These are phyloP conservation scores for Suillus occidentalis DNA, from an alignment of 768 basidiomycete species.

Conservation along the genomic window DNA sequence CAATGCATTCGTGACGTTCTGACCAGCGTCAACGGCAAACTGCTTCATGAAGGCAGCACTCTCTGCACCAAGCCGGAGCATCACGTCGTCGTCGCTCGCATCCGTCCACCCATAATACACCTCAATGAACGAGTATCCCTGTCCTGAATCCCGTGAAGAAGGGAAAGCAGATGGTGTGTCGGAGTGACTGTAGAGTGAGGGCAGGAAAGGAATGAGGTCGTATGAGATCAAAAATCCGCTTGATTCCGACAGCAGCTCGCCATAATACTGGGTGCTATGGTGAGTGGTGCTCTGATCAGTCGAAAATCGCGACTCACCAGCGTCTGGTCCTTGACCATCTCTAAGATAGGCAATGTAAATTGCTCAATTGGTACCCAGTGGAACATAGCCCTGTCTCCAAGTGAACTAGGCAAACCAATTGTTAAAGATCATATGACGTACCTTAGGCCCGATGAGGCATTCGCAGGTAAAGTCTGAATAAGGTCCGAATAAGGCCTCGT, in stretches of 20 bases:
- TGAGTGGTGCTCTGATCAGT: neutral
- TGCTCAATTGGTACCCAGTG: neutral
- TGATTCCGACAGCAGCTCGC: slow-evolving; percentile 1
- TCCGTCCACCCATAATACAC: slow-evolving; percentile 47
- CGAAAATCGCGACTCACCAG: neutral
- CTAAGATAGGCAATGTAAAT: neutral
- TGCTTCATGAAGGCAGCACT: slow-evolving; percentile 41
- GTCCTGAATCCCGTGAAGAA: slow-evolving; percentile 32
- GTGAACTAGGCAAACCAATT: neutral
- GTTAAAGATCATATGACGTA: neutral
- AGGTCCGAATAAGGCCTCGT: slow-evolving; percentile 4
- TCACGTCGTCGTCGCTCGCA: slow-evolving; percentile 34
- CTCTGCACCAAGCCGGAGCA: slow-evolving; percentile 41
- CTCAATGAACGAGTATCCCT: slow-evolving; percentile 42
- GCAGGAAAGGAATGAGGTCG: slow-evolving; percentile 50
- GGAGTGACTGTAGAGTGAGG: slow-evolving; percentile 40
- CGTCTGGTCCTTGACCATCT: neutral
- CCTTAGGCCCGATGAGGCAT: slow-evolving; percentile 4
- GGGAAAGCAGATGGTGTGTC: slow-evolving; percentile 48
- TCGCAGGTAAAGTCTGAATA: slow-evolving; percentile 3
- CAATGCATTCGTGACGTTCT: slow-evolving; percentile 37
- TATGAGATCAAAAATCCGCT: slow-evolving; percentile 14
- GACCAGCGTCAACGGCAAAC: slow-evolving; percentile 39
- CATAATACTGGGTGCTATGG: slow-evolving; percentile 12
- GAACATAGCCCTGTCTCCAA: neutral